A percentile compares a stretch with the other conserved stretches of the same genome.
Evolutionary conservation across 2,329 filamentous ascomycete species (phyloP).

Genomic region (Exophiala spinifera): DNA sequence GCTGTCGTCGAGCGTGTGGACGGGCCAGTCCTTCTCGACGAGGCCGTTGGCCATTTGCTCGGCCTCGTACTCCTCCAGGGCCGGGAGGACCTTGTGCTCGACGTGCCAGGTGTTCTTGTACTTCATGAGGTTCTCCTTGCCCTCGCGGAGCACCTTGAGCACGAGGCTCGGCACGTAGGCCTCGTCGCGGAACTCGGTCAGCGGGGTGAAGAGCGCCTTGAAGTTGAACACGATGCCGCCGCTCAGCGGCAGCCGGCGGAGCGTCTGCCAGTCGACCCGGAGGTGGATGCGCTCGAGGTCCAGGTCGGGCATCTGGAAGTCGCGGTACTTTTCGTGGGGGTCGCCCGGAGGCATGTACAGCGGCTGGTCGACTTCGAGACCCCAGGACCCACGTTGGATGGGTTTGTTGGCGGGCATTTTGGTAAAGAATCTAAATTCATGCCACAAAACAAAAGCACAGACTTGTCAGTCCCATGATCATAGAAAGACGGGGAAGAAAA

Average conservation of each 20-base stretch:
- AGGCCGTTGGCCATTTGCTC: conserved; percentile 65
- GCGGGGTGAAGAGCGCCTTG: conserved; percentile 77
- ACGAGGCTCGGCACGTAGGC: conserved; percentile 68
- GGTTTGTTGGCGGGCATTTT: conserved; percentile 71
- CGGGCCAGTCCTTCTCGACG: conserved; percentile 62
- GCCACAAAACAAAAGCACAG: not conserved
- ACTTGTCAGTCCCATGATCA: too few species aligned
- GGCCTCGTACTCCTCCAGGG: conserved; percentile 59
- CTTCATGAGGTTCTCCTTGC: conserved; percentile 67
- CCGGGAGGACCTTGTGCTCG: conserved; percentile 67
- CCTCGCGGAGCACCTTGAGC: conserved; percentile 66
- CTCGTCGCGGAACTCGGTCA: conserved; percentile 68
- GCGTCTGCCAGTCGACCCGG: conserved; percentile 84
- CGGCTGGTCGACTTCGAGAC: conserved; percentile 70
- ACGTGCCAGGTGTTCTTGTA: conserved; percentile 83
- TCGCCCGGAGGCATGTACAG: conserved; percentile 71
- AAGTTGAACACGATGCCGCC: conserved; percentile 81
- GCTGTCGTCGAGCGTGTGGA: conserved; percentile 67
- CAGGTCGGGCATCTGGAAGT: conserved; percentile 57
- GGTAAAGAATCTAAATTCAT: conserved; percentile 64
- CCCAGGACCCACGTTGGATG: conserved; percentile 83
- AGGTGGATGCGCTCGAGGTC: conserved; percentile 61
- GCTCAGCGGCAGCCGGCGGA: conserved; percentile 73
- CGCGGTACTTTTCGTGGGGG: conserved; percentile 60
- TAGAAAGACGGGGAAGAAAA: too few species aligned